A percentile compares a stretch with the other conserved stretches of the same genome.
These are phyloP conservation scores for Talaromyces wortmannii DNA, from an alignment of 495 filamentous ascomycete genomes.

Conservation along the genomic window DNA sequence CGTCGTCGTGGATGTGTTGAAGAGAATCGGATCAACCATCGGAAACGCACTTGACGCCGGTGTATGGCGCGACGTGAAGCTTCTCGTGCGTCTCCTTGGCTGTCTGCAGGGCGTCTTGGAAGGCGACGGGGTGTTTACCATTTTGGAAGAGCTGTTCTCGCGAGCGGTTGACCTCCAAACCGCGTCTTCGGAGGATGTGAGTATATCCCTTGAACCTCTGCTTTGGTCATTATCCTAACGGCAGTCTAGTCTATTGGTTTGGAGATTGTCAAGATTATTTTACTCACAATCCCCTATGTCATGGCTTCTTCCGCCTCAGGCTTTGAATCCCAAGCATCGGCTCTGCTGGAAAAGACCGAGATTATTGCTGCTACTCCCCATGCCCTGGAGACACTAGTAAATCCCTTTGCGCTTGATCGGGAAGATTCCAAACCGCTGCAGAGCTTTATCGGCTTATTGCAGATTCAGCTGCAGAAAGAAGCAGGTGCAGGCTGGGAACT, in stretches of 20 bases:
- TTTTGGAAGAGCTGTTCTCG: conserved; percentile 78
- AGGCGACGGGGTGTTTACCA: conserved; percentile 76
- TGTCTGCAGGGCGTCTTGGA: conserved; percentile 73
- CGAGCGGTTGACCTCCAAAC: conserved; percentile 85
- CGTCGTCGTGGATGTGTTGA: conserved; percentile 60
- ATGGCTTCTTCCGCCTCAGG: conserved; percentile 63
- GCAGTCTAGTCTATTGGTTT: conserved; percentile 51
- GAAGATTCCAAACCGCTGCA: conserved; percentile 45
- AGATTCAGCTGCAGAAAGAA: conserved; percentile 75
- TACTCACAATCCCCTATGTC: conserved; percentile 87
- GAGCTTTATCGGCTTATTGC: conserved; percentile 77
- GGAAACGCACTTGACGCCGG: conserved; percentile 61
- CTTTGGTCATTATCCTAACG: not conserved
- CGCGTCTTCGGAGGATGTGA: conserved; percentile 81
- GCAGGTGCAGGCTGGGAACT: conserved; percentile 64
- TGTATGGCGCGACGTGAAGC: conserved; percentile 85
- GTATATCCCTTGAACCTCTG: conserved; percentile 15
- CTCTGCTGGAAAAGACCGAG: conserved; percentile 86
- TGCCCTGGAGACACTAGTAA: conserved; percentile 71
- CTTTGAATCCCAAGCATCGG: conserved; percentile 60
- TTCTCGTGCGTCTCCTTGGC: conserved; percentile 78
- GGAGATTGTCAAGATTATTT: conserved; percentile 91
- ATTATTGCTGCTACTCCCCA: conserved; percentile 83
- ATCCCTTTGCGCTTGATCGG: conserved; percentile 64
- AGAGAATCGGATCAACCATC: conserved; percentile 44